phyloP scores from a whole-genome alignment of 768 basidiomycete species.

The Chlorophyllum brunneum region DNA sequence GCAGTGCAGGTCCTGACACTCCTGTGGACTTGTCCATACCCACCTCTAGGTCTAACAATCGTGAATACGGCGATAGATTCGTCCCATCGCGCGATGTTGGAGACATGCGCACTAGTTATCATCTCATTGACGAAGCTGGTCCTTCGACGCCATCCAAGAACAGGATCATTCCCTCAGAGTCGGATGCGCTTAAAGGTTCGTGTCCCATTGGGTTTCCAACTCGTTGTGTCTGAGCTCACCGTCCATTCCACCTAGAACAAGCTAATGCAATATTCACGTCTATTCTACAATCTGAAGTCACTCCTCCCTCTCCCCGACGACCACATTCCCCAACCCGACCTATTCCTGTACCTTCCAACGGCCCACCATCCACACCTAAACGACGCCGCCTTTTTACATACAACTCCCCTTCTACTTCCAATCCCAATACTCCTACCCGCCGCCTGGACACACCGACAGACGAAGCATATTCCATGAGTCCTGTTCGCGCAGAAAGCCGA shows the following conservation, averaged over 20 bases:
- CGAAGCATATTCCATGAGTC: constrained; percentile 86
- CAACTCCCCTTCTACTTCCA: constrained; percentile 57
- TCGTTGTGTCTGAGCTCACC: neutral
- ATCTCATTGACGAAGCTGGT: constrained; percentile 54
- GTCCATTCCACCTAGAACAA: constrained; percentile 63
- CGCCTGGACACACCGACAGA: constrained; percentile 81
- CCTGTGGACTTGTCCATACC: constrained; percentile 29
- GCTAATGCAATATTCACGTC: constrained; percentile 79
- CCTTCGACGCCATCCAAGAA: constrained; percentile 59
- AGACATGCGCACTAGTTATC: constrained; percentile 64
- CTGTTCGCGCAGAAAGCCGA: constrained; percentile 81
- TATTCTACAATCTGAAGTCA: constrained; percentile 74
- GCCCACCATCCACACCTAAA: constrained; percentile 46
- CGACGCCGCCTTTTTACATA: constrained; percentile 67
- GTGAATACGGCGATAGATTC: constrained; percentile 62
- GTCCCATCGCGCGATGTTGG: constrained; percentile 62
- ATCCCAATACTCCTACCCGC: constrained; percentile 52
- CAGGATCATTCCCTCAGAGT: constrained; percentile 63
- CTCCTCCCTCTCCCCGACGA: constrained; percentile 61
- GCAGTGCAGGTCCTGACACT: constrained; percentile 40
- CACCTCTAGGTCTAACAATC: neutral
- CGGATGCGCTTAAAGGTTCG: constrained; percentile 73
- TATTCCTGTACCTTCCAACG: constrained; percentile 31
- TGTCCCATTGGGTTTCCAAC: constrained; percentile 2
- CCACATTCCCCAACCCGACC: constrained; percentile 60